Percentiles rank a stretch among this genome's conserved stretches.
Evolutionary conservation across 2,329 filamentous ascomycete species (phyloP).

Genomic region (Microdochium trichocladiopsis): DNA sequence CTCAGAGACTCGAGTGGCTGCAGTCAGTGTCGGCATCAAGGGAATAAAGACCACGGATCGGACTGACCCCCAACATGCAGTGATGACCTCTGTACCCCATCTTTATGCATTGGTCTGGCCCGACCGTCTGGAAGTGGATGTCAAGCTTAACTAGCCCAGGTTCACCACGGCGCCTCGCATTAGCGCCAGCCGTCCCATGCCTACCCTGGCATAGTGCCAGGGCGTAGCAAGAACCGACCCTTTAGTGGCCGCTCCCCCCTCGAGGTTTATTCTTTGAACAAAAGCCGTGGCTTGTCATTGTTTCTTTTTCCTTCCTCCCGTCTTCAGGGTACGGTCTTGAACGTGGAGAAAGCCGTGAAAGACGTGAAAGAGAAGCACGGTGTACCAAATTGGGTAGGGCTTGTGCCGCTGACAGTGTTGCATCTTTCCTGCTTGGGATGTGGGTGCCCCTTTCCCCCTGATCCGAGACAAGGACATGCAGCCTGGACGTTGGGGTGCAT

Average conservation of each 20-base stretch:
- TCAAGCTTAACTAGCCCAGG: not conserved
- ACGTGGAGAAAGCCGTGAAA: not conserved
- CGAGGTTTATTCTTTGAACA: not conserved
- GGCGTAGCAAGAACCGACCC: not conserved
- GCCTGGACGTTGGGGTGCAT: not conserved
- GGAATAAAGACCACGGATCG: no score
- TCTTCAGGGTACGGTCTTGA: not conserved
- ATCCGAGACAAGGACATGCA: not conserved
- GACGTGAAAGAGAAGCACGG: not conserved
- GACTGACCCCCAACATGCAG: not conserved
- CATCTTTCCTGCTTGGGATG: not conserved
- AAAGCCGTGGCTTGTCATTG: not conserved
- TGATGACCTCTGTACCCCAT: not conserved
- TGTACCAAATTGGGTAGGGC: not conserved
- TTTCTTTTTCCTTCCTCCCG: not conserved
- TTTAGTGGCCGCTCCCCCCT: not conserved
- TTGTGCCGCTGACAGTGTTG: not conserved
- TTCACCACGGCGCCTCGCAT: not conserved
- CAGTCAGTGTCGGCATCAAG: no score
- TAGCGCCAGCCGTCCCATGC: not conserved
- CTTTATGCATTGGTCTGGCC: not conserved
- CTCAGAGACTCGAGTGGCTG: no score
- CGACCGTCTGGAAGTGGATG: not conserved
- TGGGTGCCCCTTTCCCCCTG: not conserved
- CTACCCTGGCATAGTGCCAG: not conserved